Evolutionary conservation across 495 filamentous ascomycete genomes (phyloP).

Genomic region (Tuber indicum): DNA sequence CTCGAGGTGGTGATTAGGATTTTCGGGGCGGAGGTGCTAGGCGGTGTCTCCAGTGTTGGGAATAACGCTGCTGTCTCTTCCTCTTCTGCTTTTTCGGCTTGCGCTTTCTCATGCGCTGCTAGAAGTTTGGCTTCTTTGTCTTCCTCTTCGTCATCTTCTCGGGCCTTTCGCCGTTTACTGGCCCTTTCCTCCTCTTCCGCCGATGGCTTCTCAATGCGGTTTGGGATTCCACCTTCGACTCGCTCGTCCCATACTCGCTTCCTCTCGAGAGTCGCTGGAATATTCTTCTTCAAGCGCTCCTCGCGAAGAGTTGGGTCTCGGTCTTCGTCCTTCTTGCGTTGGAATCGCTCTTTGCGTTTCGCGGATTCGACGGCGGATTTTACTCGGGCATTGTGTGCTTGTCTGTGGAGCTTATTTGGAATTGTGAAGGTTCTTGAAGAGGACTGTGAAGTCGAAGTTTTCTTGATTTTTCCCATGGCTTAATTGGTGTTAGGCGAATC

Average conservation of each 20-base stretch:
- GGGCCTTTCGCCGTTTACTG: constrained; percentile 43
- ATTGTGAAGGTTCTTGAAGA: constrained; percentile 36
- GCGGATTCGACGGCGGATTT: constrained; percentile 66
- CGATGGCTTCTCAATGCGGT: constrained; percentile 48
- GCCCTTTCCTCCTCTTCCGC: not conserved
- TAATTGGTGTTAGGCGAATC: constrained; percentile 6
- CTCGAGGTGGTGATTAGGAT: constrained; percentile 84
- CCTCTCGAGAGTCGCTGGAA: constrained; percentile 75
- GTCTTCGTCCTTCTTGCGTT: constrained; percentile 72
- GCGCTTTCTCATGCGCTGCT: constrained; percentile 30
- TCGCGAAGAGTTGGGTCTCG: constrained; percentile 70
- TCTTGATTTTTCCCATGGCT: constrained; percentile 32
- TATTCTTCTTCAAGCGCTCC: constrained; percentile 66
- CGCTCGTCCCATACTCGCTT: constrained; percentile 87
- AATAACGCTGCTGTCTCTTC: constrained; percentile 49
- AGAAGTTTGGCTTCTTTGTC: constrained; percentile 53
- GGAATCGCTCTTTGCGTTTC: constrained; percentile 69
- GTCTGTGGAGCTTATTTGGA: constrained; percentile 67
- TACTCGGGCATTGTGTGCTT: constrained; percentile 66
- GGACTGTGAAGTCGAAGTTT: constrained; percentile 34
- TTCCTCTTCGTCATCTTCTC: constrained; percentile 47
- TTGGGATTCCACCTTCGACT: constrained; percentile 69
- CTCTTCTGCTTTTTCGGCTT: constrained; percentile 37
- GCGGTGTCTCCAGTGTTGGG: constrained; percentile 64
- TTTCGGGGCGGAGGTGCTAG: constrained; percentile 51